Evolutionary conservation across 345 rosid species (phyloP).

Genomic region (Ailanthus altissimus): DNA sequence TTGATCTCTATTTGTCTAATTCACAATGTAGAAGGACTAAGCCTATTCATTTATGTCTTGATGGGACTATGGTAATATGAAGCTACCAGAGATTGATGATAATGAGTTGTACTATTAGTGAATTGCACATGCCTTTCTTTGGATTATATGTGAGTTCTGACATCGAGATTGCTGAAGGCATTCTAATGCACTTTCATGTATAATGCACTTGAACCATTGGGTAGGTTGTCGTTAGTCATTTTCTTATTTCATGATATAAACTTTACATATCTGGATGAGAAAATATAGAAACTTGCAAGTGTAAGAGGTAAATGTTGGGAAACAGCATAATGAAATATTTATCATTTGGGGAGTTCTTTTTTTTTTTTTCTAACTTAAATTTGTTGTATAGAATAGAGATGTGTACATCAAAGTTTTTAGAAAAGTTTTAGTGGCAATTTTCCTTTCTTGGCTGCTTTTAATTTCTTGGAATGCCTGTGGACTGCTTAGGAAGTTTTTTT

Average conservation of each 20-base stretch:
- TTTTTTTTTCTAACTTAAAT: background rate
- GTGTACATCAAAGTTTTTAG: background rate
- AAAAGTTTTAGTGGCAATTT: background rate
- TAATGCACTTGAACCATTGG: background rate
- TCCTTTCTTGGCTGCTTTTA: background rate
- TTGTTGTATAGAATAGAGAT: background rate
- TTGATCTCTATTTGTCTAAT: background rate
- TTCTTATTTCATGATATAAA: background rate
- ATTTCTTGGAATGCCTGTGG: background rate
- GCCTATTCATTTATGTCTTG: background rate
- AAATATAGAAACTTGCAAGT: background rate
- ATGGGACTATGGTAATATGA: background rate
- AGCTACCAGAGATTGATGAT: background rate
- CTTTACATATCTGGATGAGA: background rate
- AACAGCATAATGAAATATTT: background rate
- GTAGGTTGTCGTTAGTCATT: background rate
- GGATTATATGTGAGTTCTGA: background rate
- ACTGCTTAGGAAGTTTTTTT: background rate
- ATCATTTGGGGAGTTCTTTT: background rate
- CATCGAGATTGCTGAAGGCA: background rate
- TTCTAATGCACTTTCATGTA: background rate
- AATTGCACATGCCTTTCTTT: background rate
- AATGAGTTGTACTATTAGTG: background rate
- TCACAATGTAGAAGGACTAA: background rate
- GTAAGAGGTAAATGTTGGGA: background rate